These are phyloP conservation scores for Dalbergia oliveri DNA, from an alignment of 306 rosid species.

Conservation along the genomic window DNA sequence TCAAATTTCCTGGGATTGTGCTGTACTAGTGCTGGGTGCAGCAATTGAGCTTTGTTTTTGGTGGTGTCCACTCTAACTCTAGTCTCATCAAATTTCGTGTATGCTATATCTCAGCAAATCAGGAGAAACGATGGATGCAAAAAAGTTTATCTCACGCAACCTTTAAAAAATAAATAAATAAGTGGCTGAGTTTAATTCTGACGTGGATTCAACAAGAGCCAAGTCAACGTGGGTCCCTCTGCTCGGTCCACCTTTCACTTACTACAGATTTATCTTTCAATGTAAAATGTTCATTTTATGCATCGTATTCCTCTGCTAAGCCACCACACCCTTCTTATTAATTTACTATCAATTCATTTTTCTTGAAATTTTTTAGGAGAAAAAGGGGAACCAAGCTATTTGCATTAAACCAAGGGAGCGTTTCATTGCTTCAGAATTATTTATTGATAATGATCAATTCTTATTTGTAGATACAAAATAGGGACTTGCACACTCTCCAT, in stretches of 20 bases:
- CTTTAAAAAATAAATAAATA: not conserved
- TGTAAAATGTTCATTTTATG: not conserved
- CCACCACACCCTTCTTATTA: not conserved
- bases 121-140: not conserved
- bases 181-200: conserved; percentile 23
- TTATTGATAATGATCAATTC: not conserved
- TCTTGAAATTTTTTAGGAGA: not conserved
- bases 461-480: not conserved
- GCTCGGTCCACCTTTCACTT: not conserved
- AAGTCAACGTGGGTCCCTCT: conserved; percentile 33
- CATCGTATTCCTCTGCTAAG: not conserved
- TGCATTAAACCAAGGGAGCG: not conserved
- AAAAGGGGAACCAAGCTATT: not conserved
- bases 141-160: not conserved
- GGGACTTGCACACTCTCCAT: not conserved
- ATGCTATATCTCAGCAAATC: not conserved
- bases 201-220: conserved; percentile 26
- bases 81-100: not conserved
- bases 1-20: not conserved
- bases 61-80: conserved; percentile 32
- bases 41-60: not conserved
- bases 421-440: not conserved
- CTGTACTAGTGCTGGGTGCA: not conserved
- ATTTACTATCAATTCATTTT: not conserved
- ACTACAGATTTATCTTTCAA: not conserved